Conservation (phyloP, 352 stramenopile genomes). For the Phytophthora boehmeriae region DNA sequence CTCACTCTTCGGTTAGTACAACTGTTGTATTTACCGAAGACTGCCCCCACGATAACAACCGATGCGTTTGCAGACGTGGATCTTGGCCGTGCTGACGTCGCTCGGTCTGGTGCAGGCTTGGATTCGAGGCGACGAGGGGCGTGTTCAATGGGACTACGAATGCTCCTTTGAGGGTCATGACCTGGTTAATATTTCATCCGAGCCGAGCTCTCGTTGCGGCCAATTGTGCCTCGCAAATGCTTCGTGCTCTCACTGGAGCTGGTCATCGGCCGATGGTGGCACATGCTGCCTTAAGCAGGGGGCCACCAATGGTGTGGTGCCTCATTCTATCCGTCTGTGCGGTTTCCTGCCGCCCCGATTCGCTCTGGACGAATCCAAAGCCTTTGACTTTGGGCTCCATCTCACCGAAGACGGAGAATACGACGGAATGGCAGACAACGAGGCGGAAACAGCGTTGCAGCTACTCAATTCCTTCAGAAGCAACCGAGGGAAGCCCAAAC, state of each 20-base stretch:
- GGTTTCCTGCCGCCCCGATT: constrained; percentile 34
- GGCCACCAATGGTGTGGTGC: constrained; percentile 11
- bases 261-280: constrained; percentile 25
- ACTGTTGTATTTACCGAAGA: too few relatives aligned
- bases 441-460: constrained; percentile 33
- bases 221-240: constrained; percentile 31
- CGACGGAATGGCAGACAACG: constrained; percentile 19
- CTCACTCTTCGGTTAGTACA: too few relatives aligned
- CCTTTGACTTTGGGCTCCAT: constrained; percentile 31
- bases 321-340: constrained; percentile 17
- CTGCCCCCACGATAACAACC: too few relatives aligned
- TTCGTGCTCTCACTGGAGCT: constrained; percentile 49
- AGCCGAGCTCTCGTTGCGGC: constrained; percentile 35
- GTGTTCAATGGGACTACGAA: constrained; percentile 34
- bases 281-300: constrained; percentile 43
- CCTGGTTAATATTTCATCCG: constrained; percentile 19
- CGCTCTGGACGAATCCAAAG: constrained; percentile 20
- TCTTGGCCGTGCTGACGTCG: neutral
- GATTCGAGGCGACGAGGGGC: constrained; percentile 25
- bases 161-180: constrained; percentile 40
- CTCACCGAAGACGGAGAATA: constrained; percentile 2
- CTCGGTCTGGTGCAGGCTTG: constrained; percentile 18
- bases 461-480: constrained; percentile 40
- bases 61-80: too few relatives aligned
- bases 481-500: constrained; percentile 18